These are phyloP conservation scores for Aphelidium insulamus DNA, from an alignment of 371 early-diverging fungal genomes.

Conservation along the genomic window DNA sequence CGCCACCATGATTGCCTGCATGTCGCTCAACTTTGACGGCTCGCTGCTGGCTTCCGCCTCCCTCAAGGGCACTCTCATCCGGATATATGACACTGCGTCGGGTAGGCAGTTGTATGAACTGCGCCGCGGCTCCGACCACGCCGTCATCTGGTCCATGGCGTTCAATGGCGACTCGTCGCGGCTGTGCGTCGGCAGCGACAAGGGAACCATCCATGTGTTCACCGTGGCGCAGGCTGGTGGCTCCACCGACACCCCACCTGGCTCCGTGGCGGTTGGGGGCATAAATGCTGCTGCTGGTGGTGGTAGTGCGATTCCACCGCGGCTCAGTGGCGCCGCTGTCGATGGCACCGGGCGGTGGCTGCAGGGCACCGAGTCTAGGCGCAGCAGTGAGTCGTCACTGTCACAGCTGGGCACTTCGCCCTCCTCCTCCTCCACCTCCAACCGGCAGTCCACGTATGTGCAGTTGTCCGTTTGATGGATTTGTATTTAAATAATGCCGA, in stretches of 20 bases:
- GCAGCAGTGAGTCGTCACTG: not conserved
- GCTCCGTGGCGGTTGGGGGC: constrained; percentile 13
- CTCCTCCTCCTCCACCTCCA: constrained; percentile 11
- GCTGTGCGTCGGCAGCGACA: constrained; percentile 68
- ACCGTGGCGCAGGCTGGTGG: constrained; percentile 30
- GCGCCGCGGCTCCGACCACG: constrained; percentile 68
- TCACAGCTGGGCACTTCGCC: not conserved
- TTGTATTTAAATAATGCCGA: not conserved
- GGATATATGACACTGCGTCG: constrained; percentile 59
- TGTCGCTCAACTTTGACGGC: constrained; percentile 55
- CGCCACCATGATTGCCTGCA: constrained; percentile 38
- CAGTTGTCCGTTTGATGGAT: not conserved
- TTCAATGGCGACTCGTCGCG: constrained; percentile 56
- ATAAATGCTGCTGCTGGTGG: constrained; percentile 2
- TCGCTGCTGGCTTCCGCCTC: constrained; percentile 56
- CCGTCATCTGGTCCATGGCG: constrained; percentile 56
- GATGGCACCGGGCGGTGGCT: constrained; percentile 24
- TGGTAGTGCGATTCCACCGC: not conserved
- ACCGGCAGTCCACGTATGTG: constrained; percentile 33
- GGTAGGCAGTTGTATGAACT: constrained; percentile 60
- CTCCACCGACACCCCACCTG: constrained; percentile 9
- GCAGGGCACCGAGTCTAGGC: constrained; percentile 1
- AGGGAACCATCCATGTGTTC: constrained; percentile 83
- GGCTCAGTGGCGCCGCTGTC: constrained; percentile 15
- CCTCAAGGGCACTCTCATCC: constrained; percentile 72